Percentiles rank a stretch among this genome's conserved stretches.
Evolutionary conservation across 768 basidiomycete genomes (phyloP).

Genomic region (Phlebiopsis gigantea): DNA sequence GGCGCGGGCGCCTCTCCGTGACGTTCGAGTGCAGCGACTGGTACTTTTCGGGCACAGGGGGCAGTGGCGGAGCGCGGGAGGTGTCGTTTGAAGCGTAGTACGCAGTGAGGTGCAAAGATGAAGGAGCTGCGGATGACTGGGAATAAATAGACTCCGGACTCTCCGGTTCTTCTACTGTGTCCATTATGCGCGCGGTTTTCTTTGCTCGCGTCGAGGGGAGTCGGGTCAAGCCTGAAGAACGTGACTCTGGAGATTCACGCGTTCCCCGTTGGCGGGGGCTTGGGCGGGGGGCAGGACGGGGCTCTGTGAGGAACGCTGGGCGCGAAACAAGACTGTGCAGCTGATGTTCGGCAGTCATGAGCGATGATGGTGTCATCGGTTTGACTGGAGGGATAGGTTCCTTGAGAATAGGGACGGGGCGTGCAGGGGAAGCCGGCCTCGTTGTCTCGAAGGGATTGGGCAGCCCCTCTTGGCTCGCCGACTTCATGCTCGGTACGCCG

Average conservation of each 20-base stretch:
- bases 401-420: background rate
- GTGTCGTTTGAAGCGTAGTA: background rate
- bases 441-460: background rate
- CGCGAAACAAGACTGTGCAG: background rate
- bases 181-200: background rate
- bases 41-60: background rate
- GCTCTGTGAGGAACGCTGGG: conserved; percentile 8
- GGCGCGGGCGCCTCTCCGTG: background rate
- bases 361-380: background rate
- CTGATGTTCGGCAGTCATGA: background rate
- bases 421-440: background rate
- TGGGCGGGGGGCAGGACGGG: conserved; percentile 1
- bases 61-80: background rate
- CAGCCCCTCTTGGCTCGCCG: background rate
- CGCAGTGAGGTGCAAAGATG: background rate
- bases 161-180: background rate
- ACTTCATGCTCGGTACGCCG: background rate
- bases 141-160: conserved; percentile 12
- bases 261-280: background rate
- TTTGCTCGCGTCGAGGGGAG: conserved; percentile 4
- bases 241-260: background rate
- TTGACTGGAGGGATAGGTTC: background rate
- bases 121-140: conserved; percentile 7
- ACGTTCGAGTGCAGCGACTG: background rate
- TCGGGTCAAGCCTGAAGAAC: background rate